Conservation (phyloP, 2,329 filamentous ascomycete species). For the Emmonsiellopsis sp. region DNA sequence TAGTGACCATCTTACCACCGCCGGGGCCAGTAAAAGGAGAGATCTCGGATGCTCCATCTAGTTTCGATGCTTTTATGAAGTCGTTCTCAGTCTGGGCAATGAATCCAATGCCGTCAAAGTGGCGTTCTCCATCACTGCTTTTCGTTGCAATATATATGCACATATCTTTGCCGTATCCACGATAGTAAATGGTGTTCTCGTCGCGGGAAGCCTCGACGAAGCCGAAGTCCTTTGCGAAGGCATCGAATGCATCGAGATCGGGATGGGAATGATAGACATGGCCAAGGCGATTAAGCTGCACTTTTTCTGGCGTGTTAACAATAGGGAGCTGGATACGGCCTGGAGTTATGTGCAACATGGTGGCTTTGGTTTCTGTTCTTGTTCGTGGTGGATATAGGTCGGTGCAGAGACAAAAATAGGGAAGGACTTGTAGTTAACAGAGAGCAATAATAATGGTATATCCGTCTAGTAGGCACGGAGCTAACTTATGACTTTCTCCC, state of each 20-base stretch:
- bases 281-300: slow-evolving; percentile 38
- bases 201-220: slow-evolving; percentile 31
- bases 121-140: slow-evolving; percentile 22
- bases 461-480: no score
- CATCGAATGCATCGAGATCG: slow-evolving; percentile 39
- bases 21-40: slow-evolving; percentile 27
- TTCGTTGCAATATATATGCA: slow-evolving; percentile 36
- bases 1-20: slow-evolving; percentile 26
- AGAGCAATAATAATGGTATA: no score
- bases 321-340: background rate
- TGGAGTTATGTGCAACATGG: background rate
- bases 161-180: slow-evolving; percentile 34
- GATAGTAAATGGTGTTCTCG: slow-evolving; percentile 29
- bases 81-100: slow-evolving; percentile 33
- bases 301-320: slow-evolving; percentile 22
- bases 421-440: no score
- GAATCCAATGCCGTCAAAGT: slow-evolving; percentile 35
- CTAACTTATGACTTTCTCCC: no score
- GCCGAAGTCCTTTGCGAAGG: slow-evolving; percentile 37
- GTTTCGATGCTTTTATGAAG: slow-evolving; percentile 25
- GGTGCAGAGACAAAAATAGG: no score
- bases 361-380: background rate
- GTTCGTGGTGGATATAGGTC: background rate
- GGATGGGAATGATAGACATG: slow-evolving; percentile 48
- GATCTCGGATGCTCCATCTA: slow-evolving; percentile 21